Percentiles rank a stretch among this genome's conserved stretches.
Conservation (phyloP, 2,329 filamentous ascomycete genomes). For the Zasmidium citrigriseum region DNA sequence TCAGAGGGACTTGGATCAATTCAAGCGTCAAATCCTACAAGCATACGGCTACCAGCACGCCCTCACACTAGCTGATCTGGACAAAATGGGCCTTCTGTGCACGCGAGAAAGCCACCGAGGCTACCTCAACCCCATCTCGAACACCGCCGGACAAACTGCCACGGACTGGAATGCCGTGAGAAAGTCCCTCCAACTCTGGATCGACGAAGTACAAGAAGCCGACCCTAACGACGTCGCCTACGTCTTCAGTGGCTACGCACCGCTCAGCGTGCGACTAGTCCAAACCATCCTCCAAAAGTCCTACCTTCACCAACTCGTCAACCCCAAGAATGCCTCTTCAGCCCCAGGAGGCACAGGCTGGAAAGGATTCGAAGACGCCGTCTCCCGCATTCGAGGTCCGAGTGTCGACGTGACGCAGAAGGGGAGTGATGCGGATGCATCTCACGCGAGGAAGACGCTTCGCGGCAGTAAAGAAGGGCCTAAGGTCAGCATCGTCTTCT, state of each 20-base stretch:
- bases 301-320: constrained; percentile 63
- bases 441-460: constrained; percentile 73
- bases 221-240: constrained; percentile 96
- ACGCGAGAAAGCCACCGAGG: constrained; percentile 71
- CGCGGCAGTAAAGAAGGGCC: constrained; percentile 62
- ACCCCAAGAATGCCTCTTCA: constrained; percentile 37
- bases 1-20: constrained; percentile 82
- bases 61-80: constrained; percentile 81
- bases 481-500: constrained; percentile 94
- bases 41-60: constrained; percentile 96
- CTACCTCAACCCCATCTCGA: constrained; percentile 76
- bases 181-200: constrained; percentile 82
- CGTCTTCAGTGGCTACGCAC: constrained; percentile 95
- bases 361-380: constrained; percentile 89
- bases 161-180: constrained; percentile 83
- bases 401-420: constrained; percentile 93
- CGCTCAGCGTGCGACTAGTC: constrained; percentile 84
- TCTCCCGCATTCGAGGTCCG: constrained; percentile 82
- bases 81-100: constrained; percentile 84
- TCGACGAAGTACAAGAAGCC: constrained; percentile 95
- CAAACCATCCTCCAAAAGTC: constrained; percentile 93
- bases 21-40: constrained; percentile 83
- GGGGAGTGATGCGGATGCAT: constrained; percentile 88
- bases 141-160: constrained; percentile 53
- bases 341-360: constrained; percentile 68